Evolutionary conservation across 805 yeast genomes (phyloP).

Genomic region (Metahyphopichia silvanorum): DNA sequence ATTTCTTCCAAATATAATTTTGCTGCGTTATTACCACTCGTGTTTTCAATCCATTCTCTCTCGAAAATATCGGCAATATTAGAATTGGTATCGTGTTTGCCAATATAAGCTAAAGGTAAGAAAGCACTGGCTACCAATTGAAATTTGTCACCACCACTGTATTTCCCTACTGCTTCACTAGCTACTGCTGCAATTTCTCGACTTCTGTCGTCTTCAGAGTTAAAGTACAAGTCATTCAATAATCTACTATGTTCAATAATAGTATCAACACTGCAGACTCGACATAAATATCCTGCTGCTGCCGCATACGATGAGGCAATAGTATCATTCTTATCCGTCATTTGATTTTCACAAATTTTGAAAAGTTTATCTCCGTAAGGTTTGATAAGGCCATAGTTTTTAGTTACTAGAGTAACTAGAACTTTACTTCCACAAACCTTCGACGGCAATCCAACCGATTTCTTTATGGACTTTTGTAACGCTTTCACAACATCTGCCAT

Average conservation of each 20-base stretch:
- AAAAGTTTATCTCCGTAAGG: slow-evolving; percentile 64
- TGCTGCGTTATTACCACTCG: slow-evolving; percentile 71
- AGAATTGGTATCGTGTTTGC: slow-evolving; percentile 58
- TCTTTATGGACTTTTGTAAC: slow-evolving; percentile 55
- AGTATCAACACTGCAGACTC: slow-evolving; percentile 52
- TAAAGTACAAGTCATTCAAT: slow-evolving; percentile 58
- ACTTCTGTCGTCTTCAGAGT: slow-evolving; percentile 43
- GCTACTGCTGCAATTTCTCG: slow-evolving; percentile 58
- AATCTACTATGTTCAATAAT: slow-evolving; percentile 52
- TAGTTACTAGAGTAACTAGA: slow-evolving; percentile 58
- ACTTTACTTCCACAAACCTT: slow-evolving; percentile 82
- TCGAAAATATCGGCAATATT: slow-evolving; percentile 49
- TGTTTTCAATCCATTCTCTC: slow-evolving; percentile 72
- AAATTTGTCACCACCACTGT: slow-evolving; percentile 70
- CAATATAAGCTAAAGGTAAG: slow-evolving; percentile 78
- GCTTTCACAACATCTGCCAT: slow-evolving; percentile 48
- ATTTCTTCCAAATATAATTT: slow-evolving; percentile 72
- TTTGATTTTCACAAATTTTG: slow-evolving; percentile 52
- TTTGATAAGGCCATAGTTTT: slow-evolving; percentile 44
- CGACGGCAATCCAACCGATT: slow-evolving; percentile 85
- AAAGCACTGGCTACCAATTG: slow-evolving; percentile 58
- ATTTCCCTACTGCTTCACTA: slow-evolving; percentile 61
- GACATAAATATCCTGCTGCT: slow-evolving; percentile 75
- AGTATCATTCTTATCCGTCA: slow-evolving; percentile 68
- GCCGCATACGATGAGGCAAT: slow-evolving; percentile 74